Percentiles rank a stretch among this genome's conserved stretches.
phyloP scores from a whole-genome alignment of 768 basidiomycete genomes.

The Phylloporus arenicola region DNA sequence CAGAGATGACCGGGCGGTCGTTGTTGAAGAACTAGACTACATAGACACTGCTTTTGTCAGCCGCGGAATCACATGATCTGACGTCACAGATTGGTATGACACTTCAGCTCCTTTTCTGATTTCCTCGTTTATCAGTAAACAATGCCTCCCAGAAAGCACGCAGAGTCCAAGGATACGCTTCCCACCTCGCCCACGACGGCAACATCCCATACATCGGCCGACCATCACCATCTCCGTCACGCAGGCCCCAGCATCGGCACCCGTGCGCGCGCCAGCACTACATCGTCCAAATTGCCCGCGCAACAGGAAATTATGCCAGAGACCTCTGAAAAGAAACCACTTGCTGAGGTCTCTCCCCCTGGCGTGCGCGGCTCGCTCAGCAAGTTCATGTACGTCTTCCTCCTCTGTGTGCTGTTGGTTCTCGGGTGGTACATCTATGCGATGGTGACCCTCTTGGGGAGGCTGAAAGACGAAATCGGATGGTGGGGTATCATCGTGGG shows the following conservation, averaged over 20 bases:
- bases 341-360: slow-evolving; percentile 2
- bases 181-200: slow-evolving; percentile 7
- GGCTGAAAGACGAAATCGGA: slow-evolving; percentile 45
- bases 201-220: slow-evolving; percentile 2
- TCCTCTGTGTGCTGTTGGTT: slow-evolving; percentile 38
- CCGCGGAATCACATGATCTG: slow-evolving; percentile 14
- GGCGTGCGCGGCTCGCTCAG: slow-evolving; percentile 5
- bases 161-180: slow-evolving; percentile 7
- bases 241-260: slow-evolving; percentile 14
- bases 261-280: background rate
- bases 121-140: background rate
- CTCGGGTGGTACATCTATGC: slow-evolving; percentile 50
- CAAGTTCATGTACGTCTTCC: slow-evolving; percentile 47
- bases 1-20: slow-evolving; percentile 29
- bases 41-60: background rate
- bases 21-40: slow-evolving; percentile 21
- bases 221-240: slow-evolving; percentile 17
- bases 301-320: background rate
- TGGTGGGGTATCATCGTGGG: slow-evolving; percentile 42
- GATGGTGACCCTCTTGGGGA: slow-evolving; percentile 39
- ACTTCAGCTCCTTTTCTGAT: background rate
- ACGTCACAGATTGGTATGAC: slow-evolving; percentile 6
- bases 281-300: slow-evolving; percentile 1
- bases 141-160: slow-evolving; percentile 19
- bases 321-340: background rate